Base-by-base conservation (phyloP, 352 stramenopile species). In the Phytophthora parvispora region DNA sequence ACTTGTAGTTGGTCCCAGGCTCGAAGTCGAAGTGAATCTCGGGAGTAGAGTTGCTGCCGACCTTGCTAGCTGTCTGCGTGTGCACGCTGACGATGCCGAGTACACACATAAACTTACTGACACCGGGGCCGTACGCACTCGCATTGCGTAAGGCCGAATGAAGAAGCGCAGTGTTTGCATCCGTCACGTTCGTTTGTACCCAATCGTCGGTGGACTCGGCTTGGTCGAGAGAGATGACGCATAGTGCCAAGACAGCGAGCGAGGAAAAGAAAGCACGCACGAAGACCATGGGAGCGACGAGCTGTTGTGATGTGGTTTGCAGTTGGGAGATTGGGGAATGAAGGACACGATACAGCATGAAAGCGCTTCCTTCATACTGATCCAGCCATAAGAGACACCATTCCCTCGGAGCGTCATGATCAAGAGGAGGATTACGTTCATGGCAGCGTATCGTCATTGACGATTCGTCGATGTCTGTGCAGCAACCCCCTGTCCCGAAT, bases 1-100 rank as follows among this genome's bases (percentile, higher is more conserved):
- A 52, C 6, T 40, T 62, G 40, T 62, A 62, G 7, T 53, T 62
- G 15, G 28, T 32, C 20, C 6, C n/a, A n/a, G n/a, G n/a, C n/a
- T n/a, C n/a, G n/a, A n/a, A n/a, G n/a, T n/a, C n/a, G n/a, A n/a
- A n/a, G n/a, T n/a, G n/a, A n/a, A n/a, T n/a, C n/a, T n/a, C n/a
- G n/a, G n/a, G n/a, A n/a, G n/a, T n/a, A n/a, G n/a, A n/a, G n/a
- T 49, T 15, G 40, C 12, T 25, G 20, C 16, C 38, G 38, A 15
- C 6, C 13, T 18, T 20, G 38, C 18, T 48, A n/a, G 18, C 25
- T 12, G 42, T 6, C 28, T 62, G 38, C 13, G 28, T 51, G 4
- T 52, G 20, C 27, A 63, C 12, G 27, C 32, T 32, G 20, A 63
- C 42, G 29, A n/a, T n/a, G n/a, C 28, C 49, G 25, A 24, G 18